Evolutionary conservation across 2,329 filamentous ascomycete species (phyloP), one percentile per base, ranked within the genome.

Genomic region (Arachnopeziza araneosa): DNA sequence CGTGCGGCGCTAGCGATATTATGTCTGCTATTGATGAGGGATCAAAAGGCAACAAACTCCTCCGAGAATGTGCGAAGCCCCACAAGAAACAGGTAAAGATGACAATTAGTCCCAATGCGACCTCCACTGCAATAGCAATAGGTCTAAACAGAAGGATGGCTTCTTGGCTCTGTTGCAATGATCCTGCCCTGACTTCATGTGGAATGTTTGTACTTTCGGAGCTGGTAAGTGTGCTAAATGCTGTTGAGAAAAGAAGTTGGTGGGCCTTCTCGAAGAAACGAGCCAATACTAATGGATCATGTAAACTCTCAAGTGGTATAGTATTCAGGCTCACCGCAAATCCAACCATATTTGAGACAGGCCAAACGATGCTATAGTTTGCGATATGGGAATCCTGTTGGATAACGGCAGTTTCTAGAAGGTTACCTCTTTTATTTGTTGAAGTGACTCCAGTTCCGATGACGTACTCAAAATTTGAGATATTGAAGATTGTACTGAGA

Each of bases 241-340:
- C 72, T 4, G 64, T 17, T 0, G 75, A 63, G 51, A 81, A 79
- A 0, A 80, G 63, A 0, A 81, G 30, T 17, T 74, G 67, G 57
- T 80, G 78, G 0, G 76, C 76, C 1, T 69, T 67, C 26, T 75
- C 69, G 52, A 77, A 79, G 0, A 75, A 73, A 1, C 63, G 30
- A 0, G 68, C 64, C 0, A 80, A 58, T 0, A 60, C 62, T 17
- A 68, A 54, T 24, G 72, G 70, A 49, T 77, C 71, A 1, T 76
- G 55, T 36, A 75, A 75, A 0, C 73, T 69, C 19, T 72, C 67
- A 0, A 72, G 7, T 0, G 73, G 60, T 0, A 58, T 60, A 1
- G 66, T 58, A 10, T 64, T 68, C 0, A 69, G 65, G 8, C 67
- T 73, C 1, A 79, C 56, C 0, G 75, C 73, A n/a, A 77, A 74